A percentile compares a stretch with the other conserved stretches of the same genome.
These are phyloP conservation scores for Eimeria necatrix DNA, from an alignment of 169 alveolate genomes.

Conservation along the genomic window DNA sequence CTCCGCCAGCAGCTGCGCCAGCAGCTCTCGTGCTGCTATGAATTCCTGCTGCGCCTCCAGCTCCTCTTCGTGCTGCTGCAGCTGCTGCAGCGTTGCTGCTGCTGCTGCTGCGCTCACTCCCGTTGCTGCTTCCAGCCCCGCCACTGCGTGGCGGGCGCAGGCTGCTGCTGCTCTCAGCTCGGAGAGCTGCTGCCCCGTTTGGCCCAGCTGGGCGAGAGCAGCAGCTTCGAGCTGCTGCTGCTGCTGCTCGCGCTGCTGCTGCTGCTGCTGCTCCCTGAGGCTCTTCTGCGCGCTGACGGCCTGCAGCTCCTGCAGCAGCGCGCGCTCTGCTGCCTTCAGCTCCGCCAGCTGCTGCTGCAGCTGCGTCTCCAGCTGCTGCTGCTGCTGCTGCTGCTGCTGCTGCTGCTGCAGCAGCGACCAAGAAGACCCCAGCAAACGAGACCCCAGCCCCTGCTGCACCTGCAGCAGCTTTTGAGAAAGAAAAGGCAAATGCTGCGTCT, in stretches of 20 bases:
- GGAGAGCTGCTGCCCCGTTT: background rate
- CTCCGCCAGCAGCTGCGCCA: background rate
- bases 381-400: background rate
- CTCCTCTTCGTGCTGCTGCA: background rate
- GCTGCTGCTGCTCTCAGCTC: constrained; percentile 7
- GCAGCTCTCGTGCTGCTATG: background rate
- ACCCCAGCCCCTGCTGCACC: too few species aligned
- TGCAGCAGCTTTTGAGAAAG: background rate
- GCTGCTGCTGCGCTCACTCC: background rate
- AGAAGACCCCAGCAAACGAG: too few species aligned
- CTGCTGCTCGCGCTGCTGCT: constrained; percentile 50
- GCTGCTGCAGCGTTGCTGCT: background rate
- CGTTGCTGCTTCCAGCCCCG: background rate
- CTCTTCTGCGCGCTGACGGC: background rate
- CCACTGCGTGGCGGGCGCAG: constrained; percentile 31
- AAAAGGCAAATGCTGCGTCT: background rate
- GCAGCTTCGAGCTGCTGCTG: background rate
- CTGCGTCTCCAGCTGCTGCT: background rate
- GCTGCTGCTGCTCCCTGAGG: background rate
- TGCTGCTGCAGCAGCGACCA: too few species aligned
- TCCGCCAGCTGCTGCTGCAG: background rate
- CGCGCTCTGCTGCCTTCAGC: background rate
- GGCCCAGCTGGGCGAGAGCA: background rate
- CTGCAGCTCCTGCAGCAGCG: background rate
- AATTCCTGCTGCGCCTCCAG: background rate